Percentiles rank a stretch among this genome's conserved stretches.
Evolutionary conservation across 805 yeast genomes (phyloP).

Genomic region (Starmerella sp.): DNA sequence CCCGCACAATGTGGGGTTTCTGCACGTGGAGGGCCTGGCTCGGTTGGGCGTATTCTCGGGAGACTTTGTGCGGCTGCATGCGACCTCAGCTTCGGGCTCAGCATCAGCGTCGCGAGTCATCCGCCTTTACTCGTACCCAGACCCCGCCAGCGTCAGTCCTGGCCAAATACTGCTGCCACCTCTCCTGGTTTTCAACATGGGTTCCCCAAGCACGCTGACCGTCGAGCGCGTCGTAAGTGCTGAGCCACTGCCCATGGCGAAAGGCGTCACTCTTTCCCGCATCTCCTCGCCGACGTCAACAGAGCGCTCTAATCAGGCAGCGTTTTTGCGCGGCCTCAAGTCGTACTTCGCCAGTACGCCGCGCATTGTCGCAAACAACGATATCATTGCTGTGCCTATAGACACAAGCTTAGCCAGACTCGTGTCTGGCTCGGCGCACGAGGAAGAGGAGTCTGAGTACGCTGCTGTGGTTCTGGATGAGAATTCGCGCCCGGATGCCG

Average conservation of each 20-base stretch:
- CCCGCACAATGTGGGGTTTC: constrained; percentile 35
- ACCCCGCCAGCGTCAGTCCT: constrained; percentile 41
- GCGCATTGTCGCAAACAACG: constrained; percentile 54
- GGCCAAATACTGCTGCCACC: constrained; percentile 52
- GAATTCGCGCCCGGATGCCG: constrained; percentile 38
- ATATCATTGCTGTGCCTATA: constrained; percentile 64
- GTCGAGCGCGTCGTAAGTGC: background rate
- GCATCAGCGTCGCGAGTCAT: constrained; percentile 26
- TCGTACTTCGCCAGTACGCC: constrained; percentile 43
- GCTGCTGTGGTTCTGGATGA: constrained; percentile 8
- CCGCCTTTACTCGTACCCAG: constrained; percentile 48
- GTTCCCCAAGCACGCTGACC: constrained; percentile 27
- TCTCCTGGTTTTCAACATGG: constrained; percentile 41
- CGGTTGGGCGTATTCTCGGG: constrained; percentile 58
- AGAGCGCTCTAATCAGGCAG: constrained; percentile 49
- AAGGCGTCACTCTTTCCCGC: constrained; percentile 53
- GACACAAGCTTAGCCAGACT: constrained; percentile 58
- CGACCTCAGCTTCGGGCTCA: background rate
- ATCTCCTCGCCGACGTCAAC: constrained; percentile 59
- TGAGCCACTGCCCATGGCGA: constrained; percentile 38
- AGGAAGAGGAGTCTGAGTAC: constrained; percentile 41
- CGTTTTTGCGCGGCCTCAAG: constrained; percentile 51
- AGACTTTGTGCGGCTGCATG: constrained; percentile 38
- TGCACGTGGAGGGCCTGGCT: constrained; percentile 42
- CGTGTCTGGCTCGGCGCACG: constrained; percentile 28